Evolutionary conservation across 352 stramenopile genomes (phyloP).

Genomic region (Elongisporangium prolatum): DNA sequence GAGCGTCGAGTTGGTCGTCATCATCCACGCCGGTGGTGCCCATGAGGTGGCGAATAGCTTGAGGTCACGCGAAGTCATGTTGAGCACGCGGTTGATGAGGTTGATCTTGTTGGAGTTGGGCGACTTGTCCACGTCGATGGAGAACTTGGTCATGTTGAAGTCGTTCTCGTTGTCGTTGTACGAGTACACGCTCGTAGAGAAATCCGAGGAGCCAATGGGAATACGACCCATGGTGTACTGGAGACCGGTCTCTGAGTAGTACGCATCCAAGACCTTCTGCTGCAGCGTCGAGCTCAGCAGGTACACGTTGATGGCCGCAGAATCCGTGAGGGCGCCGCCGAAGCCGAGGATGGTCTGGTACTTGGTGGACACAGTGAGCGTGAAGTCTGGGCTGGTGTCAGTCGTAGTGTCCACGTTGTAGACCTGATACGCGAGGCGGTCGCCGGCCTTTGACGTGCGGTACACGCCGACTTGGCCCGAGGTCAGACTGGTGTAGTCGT

Average conservation of each 20-base stretch:
- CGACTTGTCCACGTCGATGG: slow-evolving; percentile 57
- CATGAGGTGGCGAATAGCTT: slow-evolving; percentile 70
- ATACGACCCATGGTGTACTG: slow-evolving; percentile 69
- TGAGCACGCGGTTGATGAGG: slow-evolving; percentile 30
- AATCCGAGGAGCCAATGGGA: slow-evolving; percentile 76
- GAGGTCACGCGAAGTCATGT: slow-evolving; percentile 24
- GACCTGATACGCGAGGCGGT: slow-evolving; percentile 34
- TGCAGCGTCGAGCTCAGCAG: slow-evolving; percentile 48
- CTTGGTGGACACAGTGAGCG: slow-evolving; percentile 25
- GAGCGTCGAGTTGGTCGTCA: slow-evolving; percentile 40
- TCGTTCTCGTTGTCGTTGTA: slow-evolving; percentile 32
- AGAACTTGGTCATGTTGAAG: slow-evolving; percentile 58
- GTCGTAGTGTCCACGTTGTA: slow-evolving; percentile 11
- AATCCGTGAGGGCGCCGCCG: slow-evolving; percentile 80
- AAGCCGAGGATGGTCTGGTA: slow-evolving; percentile 77
- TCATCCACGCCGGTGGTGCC: slow-evolving; percentile 81
- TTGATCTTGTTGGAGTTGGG: slow-evolving; percentile 26
- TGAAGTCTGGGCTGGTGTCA: slow-evolving; percentile 19
- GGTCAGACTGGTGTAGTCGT: slow-evolving; percentile 21
- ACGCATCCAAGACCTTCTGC: slow-evolving; percentile 50
- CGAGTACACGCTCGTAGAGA: slow-evolving; percentile 51
- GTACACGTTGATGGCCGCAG: slow-evolving; percentile 64
- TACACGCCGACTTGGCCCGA: slow-evolving; percentile 33
- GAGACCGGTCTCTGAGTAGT: slow-evolving; percentile 56
- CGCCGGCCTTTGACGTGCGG: slow-evolving; percentile 38